phyloP scores from a whole-genome alignment of 139 green algal genomes.

The Chlorella ohadii region DNA sequence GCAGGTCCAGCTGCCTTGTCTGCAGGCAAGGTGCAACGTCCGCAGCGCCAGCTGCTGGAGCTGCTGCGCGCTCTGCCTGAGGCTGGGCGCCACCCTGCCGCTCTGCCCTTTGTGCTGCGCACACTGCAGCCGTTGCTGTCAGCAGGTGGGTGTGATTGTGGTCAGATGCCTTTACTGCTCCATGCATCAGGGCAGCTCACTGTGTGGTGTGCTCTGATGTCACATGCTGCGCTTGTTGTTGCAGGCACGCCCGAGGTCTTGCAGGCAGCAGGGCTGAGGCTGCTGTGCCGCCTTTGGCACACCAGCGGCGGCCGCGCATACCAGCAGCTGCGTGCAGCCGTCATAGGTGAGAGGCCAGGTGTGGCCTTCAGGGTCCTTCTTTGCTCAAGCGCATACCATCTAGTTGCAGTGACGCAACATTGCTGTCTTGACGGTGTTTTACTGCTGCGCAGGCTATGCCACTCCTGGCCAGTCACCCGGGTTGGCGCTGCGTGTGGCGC shows the following conservation, averaged over 20 bases:
- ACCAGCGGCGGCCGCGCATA: constrained; percentile 48
- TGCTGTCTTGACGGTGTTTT: no score
- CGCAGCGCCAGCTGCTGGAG: constrained; percentile 35
- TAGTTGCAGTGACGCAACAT: no score
- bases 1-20: background rate
- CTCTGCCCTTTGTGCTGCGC: constrained; percentile 54
- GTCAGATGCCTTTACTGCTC: no score
- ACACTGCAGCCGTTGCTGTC: constrained; percentile 48
- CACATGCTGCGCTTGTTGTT: no score
- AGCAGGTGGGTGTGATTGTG: constrained; percentile 6
- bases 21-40: constrained; percentile 6
- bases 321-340: constrained; percentile 19
- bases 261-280: constrained; percentile 53
- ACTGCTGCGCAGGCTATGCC: constrained; percentile 32
- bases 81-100: constrained; percentile 32
- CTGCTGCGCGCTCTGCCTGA: constrained; percentile 46
- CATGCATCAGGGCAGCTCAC: no score
- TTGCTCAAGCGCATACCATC: no score
- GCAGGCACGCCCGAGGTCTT: constrained; percentile 26
- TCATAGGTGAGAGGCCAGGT: constrained; percentile 10
- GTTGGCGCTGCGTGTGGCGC: constrained; percentile 43
- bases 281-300: constrained; percentile 56
- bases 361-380: no score
- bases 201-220: no score
- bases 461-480: background rate